Conservation (phyloP, 106 monocot species). For the Xerophyta viscosa region DNA sequence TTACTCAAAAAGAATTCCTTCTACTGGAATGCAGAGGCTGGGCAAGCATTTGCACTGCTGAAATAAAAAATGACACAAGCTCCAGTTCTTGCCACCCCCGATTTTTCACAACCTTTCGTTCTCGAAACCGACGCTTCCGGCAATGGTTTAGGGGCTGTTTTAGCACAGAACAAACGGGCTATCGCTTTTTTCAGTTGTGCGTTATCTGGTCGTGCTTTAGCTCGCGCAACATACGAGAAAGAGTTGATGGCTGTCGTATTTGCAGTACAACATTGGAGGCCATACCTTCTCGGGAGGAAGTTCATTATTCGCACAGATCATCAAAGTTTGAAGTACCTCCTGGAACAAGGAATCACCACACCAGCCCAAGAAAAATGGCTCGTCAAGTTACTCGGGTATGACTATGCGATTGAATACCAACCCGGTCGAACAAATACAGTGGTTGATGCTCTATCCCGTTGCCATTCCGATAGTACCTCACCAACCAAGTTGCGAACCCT, state of each 20-base stretch:
- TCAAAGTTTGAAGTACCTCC: not conserved
- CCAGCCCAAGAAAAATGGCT: not conserved
- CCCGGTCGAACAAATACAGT: not conserved
- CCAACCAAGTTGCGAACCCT: not conserved
- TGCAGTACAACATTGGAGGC: not conserved
- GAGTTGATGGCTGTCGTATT: not conserved
- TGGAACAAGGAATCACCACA: not conserved
- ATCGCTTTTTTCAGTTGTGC: not conserved
- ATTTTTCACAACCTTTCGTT: not conserved
- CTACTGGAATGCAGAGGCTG: not conserved
- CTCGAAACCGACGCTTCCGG: not conserved
- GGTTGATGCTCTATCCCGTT: not conserved
- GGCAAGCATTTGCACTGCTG: not conserved
- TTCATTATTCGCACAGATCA: constrained; percentile 6
- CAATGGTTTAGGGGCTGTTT: not conserved
- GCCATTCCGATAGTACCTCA: not conserved
- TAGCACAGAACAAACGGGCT: not conserved
- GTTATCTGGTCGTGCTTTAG: not conserved
- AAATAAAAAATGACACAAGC: not conserved
- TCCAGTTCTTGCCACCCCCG: not conserved
- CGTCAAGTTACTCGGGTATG: not conserved
- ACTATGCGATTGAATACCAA: constrained; percentile 1
- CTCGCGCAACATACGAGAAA: not conserved
- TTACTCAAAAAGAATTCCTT: not conserved
- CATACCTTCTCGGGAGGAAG: not conserved